Conservation (phyloP, 352 stramenopile species). For the Phytophthora sp. region DNA sequence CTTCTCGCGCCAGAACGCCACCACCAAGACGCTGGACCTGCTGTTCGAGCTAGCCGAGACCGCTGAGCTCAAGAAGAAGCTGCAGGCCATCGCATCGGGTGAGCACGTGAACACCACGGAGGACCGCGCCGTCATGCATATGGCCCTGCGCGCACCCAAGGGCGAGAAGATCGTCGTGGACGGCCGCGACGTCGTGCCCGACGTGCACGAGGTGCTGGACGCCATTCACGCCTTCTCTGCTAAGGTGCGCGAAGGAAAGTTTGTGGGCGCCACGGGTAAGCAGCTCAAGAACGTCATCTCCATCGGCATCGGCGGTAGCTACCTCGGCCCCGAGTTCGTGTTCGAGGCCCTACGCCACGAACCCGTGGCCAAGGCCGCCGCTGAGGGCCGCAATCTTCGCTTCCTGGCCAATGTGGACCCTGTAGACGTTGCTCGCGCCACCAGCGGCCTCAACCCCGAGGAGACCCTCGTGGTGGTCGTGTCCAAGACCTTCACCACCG, state of each 20-base stretch:
- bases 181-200: constrained; percentile 94
- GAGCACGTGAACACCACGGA: constrained; percentile 97
- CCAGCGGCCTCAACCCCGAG: constrained; percentile 93
- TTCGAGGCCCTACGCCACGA: constrained; percentile 94
- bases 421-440: constrained; percentile 94
- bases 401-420: constrained; percentile 99
- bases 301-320: constrained; percentile 96
- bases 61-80: constrained; percentile 86
- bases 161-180: constrained; percentile 91
- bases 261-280: constrained; percentile 94
- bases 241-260: constrained; percentile 87
- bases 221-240: constrained; percentile 94
- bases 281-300: constrained; percentile 95
- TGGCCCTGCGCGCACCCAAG: constrained; percentile 92
- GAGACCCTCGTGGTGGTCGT: constrained; percentile 97
- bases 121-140: constrained; percentile 96
- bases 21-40: constrained; percentile 86
- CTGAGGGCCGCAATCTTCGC: constrained; percentile 88
- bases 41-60: constrained; percentile 93
- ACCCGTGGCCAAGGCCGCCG: constrained; percentile 77
- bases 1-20: constrained; percentile 95
- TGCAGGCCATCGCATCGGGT: constrained; percentile 92
- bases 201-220: constrained; percentile 96
- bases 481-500: constrained; percentile 99
- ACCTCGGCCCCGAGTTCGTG: constrained; percentile 98